Base-by-base conservation (phyloP, 1,139 yeast species). In the Pichia cactophila region DNA sequence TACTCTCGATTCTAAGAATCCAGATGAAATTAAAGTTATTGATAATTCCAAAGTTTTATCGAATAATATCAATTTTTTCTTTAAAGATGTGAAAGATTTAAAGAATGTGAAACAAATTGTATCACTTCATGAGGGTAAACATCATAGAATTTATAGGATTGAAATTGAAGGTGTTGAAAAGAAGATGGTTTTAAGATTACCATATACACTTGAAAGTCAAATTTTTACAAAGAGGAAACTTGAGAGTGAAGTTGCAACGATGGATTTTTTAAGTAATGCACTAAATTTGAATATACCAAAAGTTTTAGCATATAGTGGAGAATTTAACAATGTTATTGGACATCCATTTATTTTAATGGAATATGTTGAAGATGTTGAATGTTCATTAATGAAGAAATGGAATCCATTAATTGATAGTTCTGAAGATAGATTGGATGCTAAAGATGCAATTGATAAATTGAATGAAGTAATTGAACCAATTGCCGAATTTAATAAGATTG, bases 61-160 rank as follows among this genome's bases (percentile, higher is more conserved):
- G 6, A 55, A 49, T 16, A 62, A 61, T 45, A 46, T 60, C 11
- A 36, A 44, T 1, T 42, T 53, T 35, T 48, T 61, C 42, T 56
- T 54, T 11, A 47, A 51, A n/a, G 50, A 40, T 43, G 50, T 49
- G 2, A 42, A 45, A 33, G 46, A 43, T 10, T 51, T 51, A 37
- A 54, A 54, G 4, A 68, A 72, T 42, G 73, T 88, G 60, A 82
- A 80, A 62, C 81, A 89, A 45, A 80, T 92, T 63, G 80, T 87
- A 51, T 84, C 95, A 54, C 75, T 88, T 54, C 96, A 88, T 61
- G 97, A 92, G 67, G 97, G 97, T 50, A 88, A 87, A 67, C 96
- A 88, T 63, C 92, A 92, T 69, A 78, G 96, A 63, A 72, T 90
- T 50, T 92, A 89, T 68, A 80, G 83, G 61, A 72, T 89, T 51